Percentiles rank a stretch among this genome's conserved stretches.
phyloP scores from a whole-genome alignment of 305 asterid species.

The Rubia balearica region DNA sequence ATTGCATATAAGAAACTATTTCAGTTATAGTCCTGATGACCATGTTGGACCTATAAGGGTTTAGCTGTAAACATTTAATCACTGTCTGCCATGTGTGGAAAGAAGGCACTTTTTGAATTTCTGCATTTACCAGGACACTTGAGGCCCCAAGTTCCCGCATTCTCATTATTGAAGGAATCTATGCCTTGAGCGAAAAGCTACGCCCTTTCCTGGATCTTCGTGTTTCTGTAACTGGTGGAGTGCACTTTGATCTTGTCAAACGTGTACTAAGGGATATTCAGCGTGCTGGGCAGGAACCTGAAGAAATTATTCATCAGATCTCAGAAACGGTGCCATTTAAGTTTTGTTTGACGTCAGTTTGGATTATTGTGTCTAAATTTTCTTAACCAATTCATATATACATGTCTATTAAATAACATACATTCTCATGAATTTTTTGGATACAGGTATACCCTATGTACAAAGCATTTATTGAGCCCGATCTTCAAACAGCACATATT shows the following conservation, averaged over 20 bases:
- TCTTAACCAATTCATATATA: neutral
- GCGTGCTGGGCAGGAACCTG: slow-evolving; percentile 98
- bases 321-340: slow-evolving; percentile 67
- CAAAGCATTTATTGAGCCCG: slow-evolving; percentile 97
- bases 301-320: slow-evolving; percentile 94
- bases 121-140: slow-evolving; percentile 48
- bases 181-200: slow-evolving; percentile 86
- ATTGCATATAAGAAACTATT: neutral
- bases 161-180: slow-evolving; percentile 86
- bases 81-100: slow-evolving; percentile 6
- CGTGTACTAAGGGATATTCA: slow-evolving; percentile 96
- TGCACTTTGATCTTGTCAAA: slow-evolving; percentile 94
- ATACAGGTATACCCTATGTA: slow-evolving; percentile 96
- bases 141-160: slow-evolving; percentile 90
- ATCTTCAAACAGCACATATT: slow-evolving; percentile 90
- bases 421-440: slow-evolving; percentile 13
- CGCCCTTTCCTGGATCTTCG: slow-evolving; percentile 88
- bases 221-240: slow-evolving; percentile 98
- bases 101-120: neutral
- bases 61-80: neutral
- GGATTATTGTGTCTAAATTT: neutral
- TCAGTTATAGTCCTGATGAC: neutral
- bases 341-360: slow-evolving; percentile 12
- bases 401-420: neutral
- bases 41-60: neutral